Conservation (phyloP, 2,329 filamentous ascomycete species). For the Samsoniella hepiali region DNA sequence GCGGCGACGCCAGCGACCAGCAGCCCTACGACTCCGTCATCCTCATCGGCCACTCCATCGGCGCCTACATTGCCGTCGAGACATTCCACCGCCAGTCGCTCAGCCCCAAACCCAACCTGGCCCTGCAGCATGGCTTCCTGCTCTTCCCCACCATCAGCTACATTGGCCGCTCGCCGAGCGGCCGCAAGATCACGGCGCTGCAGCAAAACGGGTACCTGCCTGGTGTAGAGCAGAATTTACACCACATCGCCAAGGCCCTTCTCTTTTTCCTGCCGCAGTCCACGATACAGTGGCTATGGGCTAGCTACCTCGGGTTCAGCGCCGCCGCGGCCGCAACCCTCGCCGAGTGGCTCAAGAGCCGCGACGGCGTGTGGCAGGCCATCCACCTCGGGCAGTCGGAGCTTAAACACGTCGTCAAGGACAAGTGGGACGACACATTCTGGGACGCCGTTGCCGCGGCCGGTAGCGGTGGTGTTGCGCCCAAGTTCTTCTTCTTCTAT, state of each 20-base stretch:
- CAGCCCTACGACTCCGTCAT: constrained; percentile 56
- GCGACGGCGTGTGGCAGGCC: constrained; percentile 57
- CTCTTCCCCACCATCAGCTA: constrained; percentile 74
- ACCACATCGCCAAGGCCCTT: constrained; percentile 39
- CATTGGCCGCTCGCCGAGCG: constrained; percentile 61
- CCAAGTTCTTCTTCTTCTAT: constrained; percentile 59
- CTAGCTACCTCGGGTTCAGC: constrained; percentile 45
- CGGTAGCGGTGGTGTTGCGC: constrained; percentile 25
- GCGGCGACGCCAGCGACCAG: constrained; percentile 23
- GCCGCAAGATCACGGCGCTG: constrained; percentile 40
- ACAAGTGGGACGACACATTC: constrained; percentile 56
- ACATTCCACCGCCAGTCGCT: constrained; percentile 56
- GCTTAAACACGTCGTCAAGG: constrained; percentile 56
- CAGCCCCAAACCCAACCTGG: constrained; percentile 37
- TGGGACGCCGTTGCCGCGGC: constrained; percentile 43
- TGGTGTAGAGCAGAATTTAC: constrained; percentile 40
- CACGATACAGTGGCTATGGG: constrained; percentile 43
- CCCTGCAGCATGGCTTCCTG: constrained; percentile 54
- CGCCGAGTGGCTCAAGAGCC: constrained; percentile 51
- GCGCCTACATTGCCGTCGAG: constrained; percentile 68
- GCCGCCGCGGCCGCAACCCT: constrained; percentile 48
- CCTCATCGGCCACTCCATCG: constrained; percentile 72
- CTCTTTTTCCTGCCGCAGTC: constrained; percentile 41
- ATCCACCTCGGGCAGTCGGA: constrained; percentile 59
- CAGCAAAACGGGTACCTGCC: constrained; percentile 34